phyloP scores from a whole-genome alignment of 352 stramenopile species.

The Globisporangium radiosum region DNA sequence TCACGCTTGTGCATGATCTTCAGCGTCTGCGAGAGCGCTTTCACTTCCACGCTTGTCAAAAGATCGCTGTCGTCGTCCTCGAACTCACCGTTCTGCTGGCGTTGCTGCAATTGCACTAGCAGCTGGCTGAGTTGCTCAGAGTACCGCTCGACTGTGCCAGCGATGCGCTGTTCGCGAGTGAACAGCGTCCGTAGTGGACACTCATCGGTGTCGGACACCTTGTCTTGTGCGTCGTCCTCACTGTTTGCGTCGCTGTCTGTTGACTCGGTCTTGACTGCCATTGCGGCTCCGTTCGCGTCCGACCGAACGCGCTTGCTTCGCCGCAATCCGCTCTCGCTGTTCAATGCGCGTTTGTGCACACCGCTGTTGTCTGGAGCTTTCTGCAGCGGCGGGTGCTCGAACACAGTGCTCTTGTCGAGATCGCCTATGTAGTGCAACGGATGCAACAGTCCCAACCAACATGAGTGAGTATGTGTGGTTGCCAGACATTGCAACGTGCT shows the following conservation, averaged over 20 bases:
- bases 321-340: not conserved
- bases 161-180: conserved; percentile 46
- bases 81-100: conserved; percentile 24
- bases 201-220: conserved; percentile 16
- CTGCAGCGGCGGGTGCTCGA: conserved; percentile 1
- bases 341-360: conserved; percentile 9
- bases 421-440: not conserved
- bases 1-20: conserved; percentile 63
- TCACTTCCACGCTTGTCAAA: conserved; percentile 43
- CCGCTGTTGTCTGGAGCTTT: not conserved
- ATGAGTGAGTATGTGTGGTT: too few species aligned
- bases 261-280: not conserved
- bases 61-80: conserved; percentile 31
- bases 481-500: not conserved
- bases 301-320: conserved; percentile 16
- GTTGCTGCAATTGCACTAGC: conserved; percentile 25
- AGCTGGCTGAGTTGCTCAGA: conserved; percentile 38
- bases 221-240: conserved; percentile 11
- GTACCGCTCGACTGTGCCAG: conserved; percentile 65
- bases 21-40: conserved; percentile 53
- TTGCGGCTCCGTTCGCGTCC: conserved; percentile 5
- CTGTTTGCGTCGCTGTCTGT: conserved; percentile 5
- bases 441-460: not conserved
- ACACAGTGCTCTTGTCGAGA: conserved; percentile 4
- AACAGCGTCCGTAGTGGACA: conserved; percentile 24